Conservation (phyloP, 305 asterid species). For the Fraxinus greggii region DNA sequence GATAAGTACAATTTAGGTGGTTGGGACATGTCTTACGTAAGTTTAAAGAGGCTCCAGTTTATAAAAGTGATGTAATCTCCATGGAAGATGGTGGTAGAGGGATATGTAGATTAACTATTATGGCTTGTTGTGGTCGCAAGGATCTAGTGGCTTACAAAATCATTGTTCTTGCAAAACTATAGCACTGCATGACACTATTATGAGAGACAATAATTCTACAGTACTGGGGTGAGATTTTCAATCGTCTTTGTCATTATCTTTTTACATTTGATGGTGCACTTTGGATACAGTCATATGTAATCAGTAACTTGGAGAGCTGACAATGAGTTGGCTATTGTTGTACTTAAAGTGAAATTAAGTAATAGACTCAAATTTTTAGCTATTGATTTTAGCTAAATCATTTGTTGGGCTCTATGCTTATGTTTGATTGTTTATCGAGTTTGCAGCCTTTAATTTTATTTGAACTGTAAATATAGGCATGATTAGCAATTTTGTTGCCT, state of each 20-base stretch:
- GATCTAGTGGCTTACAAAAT: background rate
- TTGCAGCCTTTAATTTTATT: conserved; percentile 10
- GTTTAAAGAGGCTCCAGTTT: background rate
- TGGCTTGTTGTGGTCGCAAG: background rate
- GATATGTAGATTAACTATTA: background rate
- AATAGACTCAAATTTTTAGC: background rate
- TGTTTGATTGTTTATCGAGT: conserved; percentile 14
- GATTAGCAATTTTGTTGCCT: background rate
- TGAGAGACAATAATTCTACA: background rate
- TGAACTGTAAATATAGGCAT: background rate
- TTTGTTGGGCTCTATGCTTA: background rate
- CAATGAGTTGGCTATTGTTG: background rate
- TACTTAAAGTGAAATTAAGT: background rate
- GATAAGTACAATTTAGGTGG: background rate
- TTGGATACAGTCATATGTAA: background rate
- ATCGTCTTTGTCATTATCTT: background rate
- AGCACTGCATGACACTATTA: background rate
- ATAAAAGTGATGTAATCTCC: background rate
- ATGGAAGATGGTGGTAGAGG: background rate
- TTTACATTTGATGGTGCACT: background rate
- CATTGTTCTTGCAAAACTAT: background rate
- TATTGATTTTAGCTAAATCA: conserved; percentile 12
- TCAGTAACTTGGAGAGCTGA: background rate
- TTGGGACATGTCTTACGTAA: background rate
- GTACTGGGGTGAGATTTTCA: background rate